Evolutionary conservation across 495 filamentous ascomycete species (phyloP), one percentile per base, ranked within the genome.

Genomic region (Darksidea phi): DNA sequence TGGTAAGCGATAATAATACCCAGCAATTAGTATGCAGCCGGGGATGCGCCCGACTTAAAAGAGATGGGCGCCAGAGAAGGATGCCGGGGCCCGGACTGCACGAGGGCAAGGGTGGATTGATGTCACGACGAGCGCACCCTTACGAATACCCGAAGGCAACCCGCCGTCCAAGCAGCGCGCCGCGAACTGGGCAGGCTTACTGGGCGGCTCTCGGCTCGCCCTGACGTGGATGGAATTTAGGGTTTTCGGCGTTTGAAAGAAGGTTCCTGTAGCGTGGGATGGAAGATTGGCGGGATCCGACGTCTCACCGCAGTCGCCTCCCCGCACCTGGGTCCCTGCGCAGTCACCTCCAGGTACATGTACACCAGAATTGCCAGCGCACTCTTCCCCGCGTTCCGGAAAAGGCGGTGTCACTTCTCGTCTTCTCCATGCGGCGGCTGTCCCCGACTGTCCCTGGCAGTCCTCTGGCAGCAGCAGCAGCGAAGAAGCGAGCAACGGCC

Each of bases 71-170:
- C 34, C 24, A 34, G 47, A 15, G 37, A 28, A 18, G 49, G 21
- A 53, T 49, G 46, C 50, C 43, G 54, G 48, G 20, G 59, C 50
- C 59, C 59, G 64, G 54, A 55, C 23, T 23, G 61, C 61, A 64
- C 61, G 61, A 64, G 57, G 66, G 57, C 61, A 61, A 61, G 52
- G 41, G 66, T 63, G 60, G 59, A 52, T 63, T 68, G 66, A 68
- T 64, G 60, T 68, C 66, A 68, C 56, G 38, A 59, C 58, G 46
- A 48, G 54, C 17, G 43, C 24, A 45, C 2, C 24, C 48, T 0
- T 64, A 24, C 54, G 41, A 59, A 59, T 59, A n/a, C n/a, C n/a
- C n/a, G n/a, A n/a, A n/a, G n/a, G n/a, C n/a, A n/a, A n/a, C n/a
- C n/a, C n/a, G n/a, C n/a, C n/a, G n/a, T n/a, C n/a, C n/a, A n/a